Evolutionary conservation across 1,139 yeast species (phyloP), one percentile per base, ranked within the genome.

Genomic region (Debaryomyces singareniensis): DNA sequence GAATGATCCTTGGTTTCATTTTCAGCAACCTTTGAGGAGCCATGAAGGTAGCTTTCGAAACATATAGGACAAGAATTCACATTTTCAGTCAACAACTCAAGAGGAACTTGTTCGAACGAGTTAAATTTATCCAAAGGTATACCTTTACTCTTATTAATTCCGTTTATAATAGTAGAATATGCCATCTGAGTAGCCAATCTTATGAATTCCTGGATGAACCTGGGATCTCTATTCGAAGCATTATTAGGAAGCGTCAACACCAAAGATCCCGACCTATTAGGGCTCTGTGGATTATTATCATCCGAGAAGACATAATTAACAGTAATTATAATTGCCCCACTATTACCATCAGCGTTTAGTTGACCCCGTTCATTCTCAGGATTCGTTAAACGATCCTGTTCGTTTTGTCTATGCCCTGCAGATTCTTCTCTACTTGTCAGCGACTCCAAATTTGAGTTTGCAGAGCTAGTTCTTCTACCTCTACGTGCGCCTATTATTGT

Each of bases 121-220:
- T 70, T 68, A 49, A 80, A 79, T 21, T 60, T 63, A 15, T 68
- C 70, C 15, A 64, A 49, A 0, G 79, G 60, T 3, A 78, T 61
- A 5, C 86, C 84, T 25, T 51, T 55, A 20, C 65, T 58, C 35
- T 50, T 67, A 48, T 41, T 58, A 37, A 53, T 57, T 44, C 47
- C 64, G 25, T 68, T 67, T 4, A 74, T 59, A 18, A 78, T 71
- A 13, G 84, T 74, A 21, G 78, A 60, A 45, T 78, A 66, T 1
- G 87, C 87, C 58, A 80, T 68, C 29, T 76, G 77, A 0, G 87
- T 78, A 1, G 87, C 87, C 34, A 79, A 55, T 20, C 80, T 61
- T 9, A 80, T 73, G 35, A 80, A 66, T 34, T 70, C 75, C 44
- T 71, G 75, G 21, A 74, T 61, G 21, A 69, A 67, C 21, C 65